A percentile compares a stretch with the other conserved stretches of the same genome.
Evolutionary conservation across 371 early-diverging fungal species (phyloP).

Genomic region (Neoconidiobolus thromboides): DNA sequence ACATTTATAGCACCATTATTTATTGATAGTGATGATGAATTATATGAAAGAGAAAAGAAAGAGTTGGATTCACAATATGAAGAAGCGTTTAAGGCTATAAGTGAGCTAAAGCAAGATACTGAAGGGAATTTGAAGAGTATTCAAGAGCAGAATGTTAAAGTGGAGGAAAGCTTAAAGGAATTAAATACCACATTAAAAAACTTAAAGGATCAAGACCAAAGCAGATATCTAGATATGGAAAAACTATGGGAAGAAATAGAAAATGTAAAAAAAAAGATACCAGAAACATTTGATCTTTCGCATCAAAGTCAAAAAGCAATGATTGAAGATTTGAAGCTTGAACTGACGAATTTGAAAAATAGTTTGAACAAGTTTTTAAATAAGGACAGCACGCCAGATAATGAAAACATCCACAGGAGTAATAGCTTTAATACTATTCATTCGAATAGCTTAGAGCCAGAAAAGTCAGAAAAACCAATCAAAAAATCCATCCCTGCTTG

Average conservation of each 20-base stretch:
- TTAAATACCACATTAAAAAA: slow-evolving; percentile 44
- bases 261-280: slow-evolving; percentile 47
- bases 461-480: too few species aligned
- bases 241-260: slow-evolving; percentile 58
- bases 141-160: slow-evolving; percentile 46
- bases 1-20: slow-evolving; percentile 45
- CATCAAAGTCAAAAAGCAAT: slow-evolving; percentile 48
- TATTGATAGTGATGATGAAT: slow-evolving; percentile 38
- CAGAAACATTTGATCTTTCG: slow-evolving; percentile 58
- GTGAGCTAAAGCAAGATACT: slow-evolving; percentile 39
- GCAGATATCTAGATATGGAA: slow-evolving; percentile 47
- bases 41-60: slow-evolving; percentile 47
- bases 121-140: slow-evolving; percentile 28
- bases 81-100: slow-evolving; percentile 45
- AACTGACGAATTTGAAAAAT: too few species aligned
- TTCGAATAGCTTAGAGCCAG: too few species aligned
- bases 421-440: too few species aligned
- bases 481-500: slow-evolving; percentile 48
- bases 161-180: slow-evolving; percentile 41
- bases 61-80: slow-evolving; percentile 54
- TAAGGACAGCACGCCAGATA: too few species aligned
- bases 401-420: too few species aligned
- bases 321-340: slow-evolving; percentile 36
- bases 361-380: too few species aligned
- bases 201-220: slow-evolving; percentile 44